Base-by-base conservation (phyloP, 345 rosid genomes). In the Salix koriyanagi region DNA sequence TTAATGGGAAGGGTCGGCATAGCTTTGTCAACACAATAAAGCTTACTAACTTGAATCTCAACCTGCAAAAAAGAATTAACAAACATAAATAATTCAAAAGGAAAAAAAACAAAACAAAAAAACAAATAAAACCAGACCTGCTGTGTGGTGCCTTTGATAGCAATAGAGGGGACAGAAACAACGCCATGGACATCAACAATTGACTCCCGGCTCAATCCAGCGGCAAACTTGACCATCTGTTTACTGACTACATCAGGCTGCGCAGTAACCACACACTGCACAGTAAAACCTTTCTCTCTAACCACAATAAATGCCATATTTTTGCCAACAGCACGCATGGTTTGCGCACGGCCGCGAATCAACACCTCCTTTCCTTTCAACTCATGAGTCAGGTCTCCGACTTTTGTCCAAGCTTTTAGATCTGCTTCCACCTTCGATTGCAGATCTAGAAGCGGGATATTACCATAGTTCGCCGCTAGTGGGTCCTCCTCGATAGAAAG, bases 281-380 rank as follows among this genome's bases (percentile, higher is more conserved):
- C 97, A 0, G 97, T 91, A 69, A 80, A 90, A 0, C 93, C 94
- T 34, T 34, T 84, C 80, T 91, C 85, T 50, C 97, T 86, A 73
- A 96, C 87, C 37, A 87, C 89, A 71, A 92, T 75, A 69, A 96
- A 92, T 0, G 91, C 89, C 82, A 88, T 74, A 34, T 91, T 92
- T 73, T 71, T 82, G 8, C 96, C 84, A 0, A 81, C 79, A 0
- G 92, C 77, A 8, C 96, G 86, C 39, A 81, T 80, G 50, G 89
- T 85, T 67, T 96, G 87, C 1, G 84, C 91, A 6, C 92, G 79
- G 4, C 98, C 98, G 8, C 96, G 80, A n/a, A 91, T 80, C 58
- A 89, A 73, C 21, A 93, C 91, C 68, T 83, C 83, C 21, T 75
- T 74, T 8, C 71, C 93, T 71, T 80, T 84, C 78, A 85, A 75